Base-by-base conservation (phyloP, 2,329 filamentous ascomycete genomes). In the Macrophomina pseudophaseolina region DNA sequence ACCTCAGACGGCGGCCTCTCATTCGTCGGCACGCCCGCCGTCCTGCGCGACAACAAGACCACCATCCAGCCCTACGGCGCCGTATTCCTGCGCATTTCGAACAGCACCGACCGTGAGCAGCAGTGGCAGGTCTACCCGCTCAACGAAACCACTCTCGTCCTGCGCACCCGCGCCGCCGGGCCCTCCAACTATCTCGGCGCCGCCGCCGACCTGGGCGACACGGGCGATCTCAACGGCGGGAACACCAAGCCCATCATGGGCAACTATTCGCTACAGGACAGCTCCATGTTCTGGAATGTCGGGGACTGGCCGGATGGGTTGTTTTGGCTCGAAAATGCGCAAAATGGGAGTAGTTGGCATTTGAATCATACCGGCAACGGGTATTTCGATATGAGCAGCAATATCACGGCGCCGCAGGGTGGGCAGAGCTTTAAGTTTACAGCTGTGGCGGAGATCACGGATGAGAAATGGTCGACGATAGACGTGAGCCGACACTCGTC, bases 81-180 rank as follows among this genome's bases (percentile, higher is more conserved):
- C 33, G 64, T 56, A 30, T 66, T 54, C 49, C 28, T 63, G 28
- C n/a, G 49, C 14, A 33, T 12, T 11, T 54, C 64, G 35, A 68
- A 68, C 54, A 49, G 40, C 3, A 56, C 54, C 9, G 46, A 60
- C 30, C 23, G 28, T 7, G 35, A 44, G 30, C 64, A 68, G 58
- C 63, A 66, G 35, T 68, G 67, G 67, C 67, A 68, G 23, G 59
- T 68, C 40, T 66, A 54, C 56, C 16, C 58, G 28, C 18, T 38
- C 40, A 66, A 54, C 44, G 28, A 51, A 3, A 35, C 67, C 3
- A 32, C 49, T 6, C 48, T 56, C 35, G 64, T 68, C 33, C 56
- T 68, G 18, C 67, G 64, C 35, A 66, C 63, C 1, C 60, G 52
- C n/a, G 64, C 49, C 16, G 56, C 67, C 2, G 63, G 67, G 9